Conservation (phyloP, 2,329 filamentous ascomycete species). For the Purpureocillium takamizusanense region DNA sequence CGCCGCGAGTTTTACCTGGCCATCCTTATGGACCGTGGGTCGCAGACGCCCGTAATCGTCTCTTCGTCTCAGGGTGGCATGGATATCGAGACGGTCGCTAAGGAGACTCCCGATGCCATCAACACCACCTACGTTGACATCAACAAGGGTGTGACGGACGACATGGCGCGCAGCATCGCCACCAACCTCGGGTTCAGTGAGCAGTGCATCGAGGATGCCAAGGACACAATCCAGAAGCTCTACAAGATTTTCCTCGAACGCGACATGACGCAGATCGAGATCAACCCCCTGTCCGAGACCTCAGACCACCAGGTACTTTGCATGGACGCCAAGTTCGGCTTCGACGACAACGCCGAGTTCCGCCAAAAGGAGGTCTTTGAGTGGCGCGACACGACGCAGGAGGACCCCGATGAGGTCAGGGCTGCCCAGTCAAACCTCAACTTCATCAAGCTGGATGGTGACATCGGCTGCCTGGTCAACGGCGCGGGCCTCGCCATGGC, state of each 20-base stretch:
- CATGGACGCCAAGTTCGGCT: conserved; percentile 98
- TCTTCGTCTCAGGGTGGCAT: conserved; percentile 97
- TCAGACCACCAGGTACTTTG: conserved; percentile 96
- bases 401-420: conserved; percentile 96
- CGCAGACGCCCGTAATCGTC: conserved; percentile 89
- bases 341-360: conserved; percentile 98
- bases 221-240: conserved; percentile 94
- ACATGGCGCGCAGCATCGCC: conserved; percentile 84
- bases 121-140: conserved; percentile 91
- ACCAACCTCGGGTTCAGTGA: conserved; percentile 93
- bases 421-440: conserved; percentile 91
- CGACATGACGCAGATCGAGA: conserved; percentile 98
- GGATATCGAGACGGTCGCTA: conserved; percentile 98
- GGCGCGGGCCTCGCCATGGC: conserved; percentile 98
- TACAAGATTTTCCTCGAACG: conserved; percentile 99
- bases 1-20: conserved; percentile 98
- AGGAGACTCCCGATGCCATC: conserved; percentile 95
- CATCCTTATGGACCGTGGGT: conserved; percentile 92
- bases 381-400: conserved; percentile 90
- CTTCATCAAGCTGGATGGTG: conserved; percentile 99
- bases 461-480: conserved; percentile 98
- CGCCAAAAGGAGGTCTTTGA: conserved; percentile 93
- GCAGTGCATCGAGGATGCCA: conserved; percentile 93
- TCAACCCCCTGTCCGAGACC: conserved; percentile 97
- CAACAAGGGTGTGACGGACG: conserved; percentile 88